A percentile compares a stretch with the other conserved stretches of the same genome.
phyloP scores from a whole-genome alignment of 139 green algal genomes.

The Edaphochlamys debaryana region DNA sequence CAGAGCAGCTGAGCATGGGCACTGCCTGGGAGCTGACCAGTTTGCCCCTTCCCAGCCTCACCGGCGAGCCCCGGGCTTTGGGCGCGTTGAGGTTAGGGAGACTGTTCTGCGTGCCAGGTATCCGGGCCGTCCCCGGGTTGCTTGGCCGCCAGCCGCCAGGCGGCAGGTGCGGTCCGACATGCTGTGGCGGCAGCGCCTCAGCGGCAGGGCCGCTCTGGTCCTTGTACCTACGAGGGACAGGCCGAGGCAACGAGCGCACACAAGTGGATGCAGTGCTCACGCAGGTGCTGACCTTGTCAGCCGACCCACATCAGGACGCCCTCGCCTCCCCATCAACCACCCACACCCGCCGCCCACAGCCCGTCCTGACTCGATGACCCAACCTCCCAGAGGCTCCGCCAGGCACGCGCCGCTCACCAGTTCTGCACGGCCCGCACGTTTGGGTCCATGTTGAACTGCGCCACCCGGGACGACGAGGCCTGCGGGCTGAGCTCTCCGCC shows the following conservation, averaged over 20 bases:
- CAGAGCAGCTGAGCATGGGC: too few species aligned
- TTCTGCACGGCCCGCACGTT: conserved; percentile 42
- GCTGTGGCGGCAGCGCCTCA: conserved; percentile 47
- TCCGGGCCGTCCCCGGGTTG: conserved; percentile 1
- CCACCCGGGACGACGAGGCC: conserved; percentile 10
- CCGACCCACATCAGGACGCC: too few species aligned
- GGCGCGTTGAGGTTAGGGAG: background rate
- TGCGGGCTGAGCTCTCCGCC: conserved; percentile 10
- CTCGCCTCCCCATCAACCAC: too few species aligned
- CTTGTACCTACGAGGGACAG: conserved; percentile 50
- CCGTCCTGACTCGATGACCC: too few species aligned
- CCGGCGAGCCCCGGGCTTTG: background rate
- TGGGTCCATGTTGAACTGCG: conserved; percentile 15
- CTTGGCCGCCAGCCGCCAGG: conserved; percentile 62
- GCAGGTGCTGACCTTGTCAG: too few species aligned
- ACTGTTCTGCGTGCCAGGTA: background rate
- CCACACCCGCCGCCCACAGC: too few species aligned
- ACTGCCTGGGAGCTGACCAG: too few species aligned
- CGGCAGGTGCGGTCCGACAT: conserved; percentile 67
- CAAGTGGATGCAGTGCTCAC: too few species aligned
- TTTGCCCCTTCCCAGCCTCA: too few species aligned
- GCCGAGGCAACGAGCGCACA: too few species aligned
- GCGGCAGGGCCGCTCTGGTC: conserved; percentile 42
- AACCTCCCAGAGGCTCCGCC: too few species aligned
- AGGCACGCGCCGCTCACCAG: too few species aligned